Base-by-base conservation (phyloP, 495 filamentous ascomycete species). In the Rhypophila decipiens region DNA sequence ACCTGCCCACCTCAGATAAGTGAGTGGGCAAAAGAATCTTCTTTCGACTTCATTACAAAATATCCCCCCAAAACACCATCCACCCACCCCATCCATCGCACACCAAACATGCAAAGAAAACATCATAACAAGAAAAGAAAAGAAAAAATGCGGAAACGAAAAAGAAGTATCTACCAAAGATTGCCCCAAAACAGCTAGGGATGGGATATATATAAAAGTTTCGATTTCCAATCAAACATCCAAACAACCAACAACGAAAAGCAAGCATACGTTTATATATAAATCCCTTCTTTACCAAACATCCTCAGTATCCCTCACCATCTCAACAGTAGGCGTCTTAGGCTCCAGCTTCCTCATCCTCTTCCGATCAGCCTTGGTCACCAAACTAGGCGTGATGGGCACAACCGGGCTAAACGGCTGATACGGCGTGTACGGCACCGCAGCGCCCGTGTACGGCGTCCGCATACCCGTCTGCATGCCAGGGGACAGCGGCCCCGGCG, bases 321-420 rank as follows among this genome's bases (percentile, higher is more conserved):
- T 70, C 59, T 75, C 67, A 51, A 74, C 49, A 1, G 73, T 75
- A 17, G 74, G 76, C 42, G 68, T 72, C 62, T 72, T 75, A 13
- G 74, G 78, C 56, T 80, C 77, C 45, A 78, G 52, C 69, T 70
- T 77, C 71, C 71, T 78, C 75, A 74, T 78, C 47, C 72, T 66
- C 72, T 85, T 89, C 39, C 88, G 67, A 56, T 96, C 87, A 50
- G 78, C 77, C 64, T 77, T 82, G 10, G 82, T 88, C 35, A 88
- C 82, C 39, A 90, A 72, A 38, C 82, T 80, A 1, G 90, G 90
- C 23, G 90, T 94, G 47, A 96, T 80, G 0, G 90, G 90, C 13
- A 93, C 86, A 7, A 94, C 74, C 0, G 90, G 90, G 2, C 85
- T 88, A 59, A 86, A 91, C 0, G 90, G 90, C 76, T 95, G 93